Conservation (phyloP, 805 yeast species). For the Ogataea glucozyma region DNA sequence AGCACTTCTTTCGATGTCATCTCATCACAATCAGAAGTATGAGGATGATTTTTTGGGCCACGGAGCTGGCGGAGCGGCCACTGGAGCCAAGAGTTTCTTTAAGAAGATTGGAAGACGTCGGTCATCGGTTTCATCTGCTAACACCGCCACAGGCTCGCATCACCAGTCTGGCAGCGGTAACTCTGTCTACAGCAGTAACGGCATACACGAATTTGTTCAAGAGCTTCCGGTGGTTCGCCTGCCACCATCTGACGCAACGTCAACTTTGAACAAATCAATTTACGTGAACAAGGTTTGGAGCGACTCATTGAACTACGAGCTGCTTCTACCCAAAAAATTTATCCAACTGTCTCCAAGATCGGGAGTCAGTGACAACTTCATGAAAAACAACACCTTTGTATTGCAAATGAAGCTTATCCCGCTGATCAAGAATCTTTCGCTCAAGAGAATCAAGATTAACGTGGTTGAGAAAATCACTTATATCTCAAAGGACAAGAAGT, state of each 20-base stretch:
- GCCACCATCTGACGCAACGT: slow-evolving; percentile 58
- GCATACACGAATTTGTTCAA: slow-evolving; percentile 37
- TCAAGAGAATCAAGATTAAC: slow-evolving; percentile 66
- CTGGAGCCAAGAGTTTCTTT: slow-evolving; percentile 23
- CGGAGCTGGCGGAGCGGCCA: not conserved
- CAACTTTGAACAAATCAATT: slow-evolving; percentile 68
- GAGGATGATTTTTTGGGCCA: slow-evolving; percentile 20
- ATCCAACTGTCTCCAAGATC: slow-evolving; percentile 61
- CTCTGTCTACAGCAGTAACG: slow-evolving; percentile 6
- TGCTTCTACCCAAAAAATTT: slow-evolving; percentile 69
- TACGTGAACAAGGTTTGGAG: slow-evolving; percentile 78
- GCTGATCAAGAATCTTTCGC: slow-evolving; percentile 55
- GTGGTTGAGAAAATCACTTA: slow-evolving; percentile 67
- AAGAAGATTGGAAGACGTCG: slow-evolving; percentile 28
- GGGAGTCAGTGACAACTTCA: slow-evolving; percentile 27
- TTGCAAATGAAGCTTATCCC: slow-evolving; percentile 70
- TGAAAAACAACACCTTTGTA: slow-evolving; percentile 35
- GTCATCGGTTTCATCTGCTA: slow-evolving; percentile 15
- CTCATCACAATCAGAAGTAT: slow-evolving; percentile 27
- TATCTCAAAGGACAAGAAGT: slow-evolving; percentile 53
- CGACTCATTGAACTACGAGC: slow-evolving; percentile 66
- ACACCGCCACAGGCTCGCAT: slow-evolving; percentile 11
- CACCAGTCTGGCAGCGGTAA: not conserved
- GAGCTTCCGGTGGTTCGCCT: slow-evolving; percentile 52
- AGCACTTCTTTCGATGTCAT: slow-evolving; percentile 39